Base-by-base conservation (phyloP, 208 protist species). In the Leishmania turanica region DNA sequence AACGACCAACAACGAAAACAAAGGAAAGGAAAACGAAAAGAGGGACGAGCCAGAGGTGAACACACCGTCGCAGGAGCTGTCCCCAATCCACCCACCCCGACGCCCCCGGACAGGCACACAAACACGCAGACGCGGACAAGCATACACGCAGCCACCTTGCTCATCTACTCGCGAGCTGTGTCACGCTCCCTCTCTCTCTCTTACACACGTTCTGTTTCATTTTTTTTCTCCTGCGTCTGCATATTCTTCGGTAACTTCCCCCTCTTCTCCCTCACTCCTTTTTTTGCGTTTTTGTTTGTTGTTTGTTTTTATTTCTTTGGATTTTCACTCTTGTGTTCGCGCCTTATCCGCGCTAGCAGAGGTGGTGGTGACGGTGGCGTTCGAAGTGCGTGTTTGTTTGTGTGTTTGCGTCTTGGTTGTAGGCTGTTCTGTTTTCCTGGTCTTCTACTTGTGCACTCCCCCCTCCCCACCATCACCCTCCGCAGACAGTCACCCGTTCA, bases 241-340 rank as follows among this genome's bases (percentile, higher is more conserved):
- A 72, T 49, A 72, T 68, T 68, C 62, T 68, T 68, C 8, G 62
- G 62, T 68, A 68, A 40, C 21, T 64, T 31, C 19, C 19, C 19
- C 40, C 68, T 27, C 8, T 53, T 51, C 7, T 49, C 53, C 68
- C 40, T 31, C 27, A 21, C 5, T 73, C 42, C 21, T 8, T 13
- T 49, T 4, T 24, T 6, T 42, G 27, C 27, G 37, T 56, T 2
- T 71, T 77, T 76, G 11, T 78, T 69, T 58, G 27, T 19, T 83
- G 73, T 37, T 6, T 56, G 53, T n/a, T 56, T 71, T 82, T 77
- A 31, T 78, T 75, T 58, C 73, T 83, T 84, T 73, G 54, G 7
- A 72, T 47, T 66, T 49, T 51, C 68, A 47, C 65, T 70, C 42
- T 73, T 62, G 27, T 79, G n/a, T 78, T 80, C 80, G 42, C 40